Percentiles rank a stretch among this genome's conserved stretches.
Conservation (phyloP, 1,139 yeast genomes). For the Kodamaea arcana region DNA sequence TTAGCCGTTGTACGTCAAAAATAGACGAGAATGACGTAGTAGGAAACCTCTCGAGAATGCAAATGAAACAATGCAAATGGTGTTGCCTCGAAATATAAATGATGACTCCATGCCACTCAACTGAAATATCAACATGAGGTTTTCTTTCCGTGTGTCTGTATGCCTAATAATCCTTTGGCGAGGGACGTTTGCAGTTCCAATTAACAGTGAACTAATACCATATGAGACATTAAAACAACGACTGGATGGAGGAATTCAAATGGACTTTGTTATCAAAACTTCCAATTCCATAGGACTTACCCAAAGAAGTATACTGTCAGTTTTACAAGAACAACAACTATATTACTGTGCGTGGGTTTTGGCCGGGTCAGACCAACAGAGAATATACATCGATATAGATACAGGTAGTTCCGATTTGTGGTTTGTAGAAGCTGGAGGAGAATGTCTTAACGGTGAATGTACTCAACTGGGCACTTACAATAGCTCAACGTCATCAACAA, state of each 20-base stretch:
- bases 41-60: background rate
- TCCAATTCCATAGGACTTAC: background rate
- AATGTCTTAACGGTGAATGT: slow-evolving; percentile 2
- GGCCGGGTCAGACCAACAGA: slow-evolving; percentile 13
- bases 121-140: no score
- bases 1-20: no score
- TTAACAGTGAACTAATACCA: background rate
- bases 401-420: slow-evolving; percentile 22
- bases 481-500: slow-evolving; percentile 7
- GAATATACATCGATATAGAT: slow-evolving; percentile 14
- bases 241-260: slow-evolving; percentile 2
- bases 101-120: no score
- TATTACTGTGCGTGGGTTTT: slow-evolving; percentile 12
- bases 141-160: no score
- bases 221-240: no score
- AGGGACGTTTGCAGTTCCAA: no score
- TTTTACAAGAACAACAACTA: background rate
- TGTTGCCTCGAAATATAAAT: no score
- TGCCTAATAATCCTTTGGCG: no score
- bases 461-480: slow-evolving; percentile 8
- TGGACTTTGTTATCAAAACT: slow-evolving; percentile 1
- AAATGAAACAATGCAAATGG: background rate
- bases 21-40: slow-evolving; percentile 1
- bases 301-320: background rate
- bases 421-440: slow-evolving; percentile 6